Base-by-base conservation (phyloP, 148 eudicot genomes). In the Cornus kousa region DNA sequence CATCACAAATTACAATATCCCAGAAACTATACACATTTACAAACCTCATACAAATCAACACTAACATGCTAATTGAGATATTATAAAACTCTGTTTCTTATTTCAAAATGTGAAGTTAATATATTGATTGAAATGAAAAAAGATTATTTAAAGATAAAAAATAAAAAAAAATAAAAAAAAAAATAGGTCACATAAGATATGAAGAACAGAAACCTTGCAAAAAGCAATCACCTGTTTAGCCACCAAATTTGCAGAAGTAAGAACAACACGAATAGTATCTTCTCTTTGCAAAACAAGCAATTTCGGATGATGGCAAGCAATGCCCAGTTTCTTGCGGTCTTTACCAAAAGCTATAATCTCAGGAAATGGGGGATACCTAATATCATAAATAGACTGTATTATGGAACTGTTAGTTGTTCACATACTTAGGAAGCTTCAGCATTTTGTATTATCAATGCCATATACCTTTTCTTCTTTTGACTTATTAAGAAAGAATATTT, bases 281-380 rank as follows among this genome's bases (percentile, higher is more conserved):
- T 90, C 89, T 85, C 98, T 89, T 83, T 87, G 98, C 89, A 95
- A 77, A 76, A 93, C 87, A 83, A 95, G 74, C 77, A 95, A 80
- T 79, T 95, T 95, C 31, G 98, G 98, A 85, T 95, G 98, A 89
- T 95, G 98, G 77, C 98, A 95, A 76, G 90, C 98, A 72, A 95
- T 87, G 75, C 98, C 98, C 57, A 80, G 85, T 64, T 80, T 92
- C 83, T 86, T 95, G 64, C 83, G 83, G 77, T 95, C 96, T 60
- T 91, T 87, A 65, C 97, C 95, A 85, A 95, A 95, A 37, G 98
- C 95, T 83, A 95, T 84, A 43, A 78, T 89, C 81, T 92, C 98
- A 14, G 98, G 96, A 85, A 95, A 95, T 71, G 88, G 97, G 82
- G 98, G 98, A 85, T 89, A 90, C 86, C 98, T 95, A 77, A 80